These are phyloP conservation scores for Sedum album DNA, from an alignment of 164 flowering plant species.

Conservation along the genomic window DNA sequence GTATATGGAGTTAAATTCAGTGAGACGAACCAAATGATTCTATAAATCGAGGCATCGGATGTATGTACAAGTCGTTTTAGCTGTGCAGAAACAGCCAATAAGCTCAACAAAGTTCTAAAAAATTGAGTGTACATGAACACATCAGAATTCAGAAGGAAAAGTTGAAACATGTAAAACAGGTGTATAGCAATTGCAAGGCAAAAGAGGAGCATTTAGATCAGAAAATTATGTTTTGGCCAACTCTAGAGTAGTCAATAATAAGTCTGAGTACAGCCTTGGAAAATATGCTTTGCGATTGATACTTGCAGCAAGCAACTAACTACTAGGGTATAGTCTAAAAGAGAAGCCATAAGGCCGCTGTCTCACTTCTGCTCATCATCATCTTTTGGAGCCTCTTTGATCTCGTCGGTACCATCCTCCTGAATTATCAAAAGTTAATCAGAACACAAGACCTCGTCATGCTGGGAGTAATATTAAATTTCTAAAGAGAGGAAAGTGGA, in stretches of 20 bases:
- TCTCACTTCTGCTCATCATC: conserved; percentile 33
- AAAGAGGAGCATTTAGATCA: background rate
- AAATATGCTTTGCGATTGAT: conserved; percentile 1
- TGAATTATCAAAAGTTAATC: conserved; percentile 12
- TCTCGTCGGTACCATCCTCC: conserved; percentile 77
- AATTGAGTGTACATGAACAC: background rate
- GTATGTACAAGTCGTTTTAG: too few species aligned
- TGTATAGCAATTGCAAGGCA: background rate
- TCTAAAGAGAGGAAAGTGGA: background rate
- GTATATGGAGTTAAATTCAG: too few species aligned
- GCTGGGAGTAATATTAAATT: too few species aligned
- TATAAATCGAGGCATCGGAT: too few species aligned
- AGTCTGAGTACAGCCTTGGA: conserved; percentile 21
- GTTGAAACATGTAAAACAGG: too few species aligned
- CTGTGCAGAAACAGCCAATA: too few species aligned
- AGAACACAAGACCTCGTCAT: background rate
- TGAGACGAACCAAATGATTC: too few species aligned
- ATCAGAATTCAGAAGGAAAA: background rate
- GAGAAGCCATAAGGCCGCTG: conserved; percentile 20
- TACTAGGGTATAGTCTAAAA: conserved; percentile 34
- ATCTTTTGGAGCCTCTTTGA: conserved; percentile 66
- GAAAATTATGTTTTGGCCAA: conserved; percentile 8
- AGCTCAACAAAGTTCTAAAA: conserved; percentile 19
- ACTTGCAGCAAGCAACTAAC: conserved; percentile 25
- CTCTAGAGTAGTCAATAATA: conserved; percentile 13